phyloP scores from a whole-genome alignment of 139 green algal genomes.

The Closterium sp. region DNA sequence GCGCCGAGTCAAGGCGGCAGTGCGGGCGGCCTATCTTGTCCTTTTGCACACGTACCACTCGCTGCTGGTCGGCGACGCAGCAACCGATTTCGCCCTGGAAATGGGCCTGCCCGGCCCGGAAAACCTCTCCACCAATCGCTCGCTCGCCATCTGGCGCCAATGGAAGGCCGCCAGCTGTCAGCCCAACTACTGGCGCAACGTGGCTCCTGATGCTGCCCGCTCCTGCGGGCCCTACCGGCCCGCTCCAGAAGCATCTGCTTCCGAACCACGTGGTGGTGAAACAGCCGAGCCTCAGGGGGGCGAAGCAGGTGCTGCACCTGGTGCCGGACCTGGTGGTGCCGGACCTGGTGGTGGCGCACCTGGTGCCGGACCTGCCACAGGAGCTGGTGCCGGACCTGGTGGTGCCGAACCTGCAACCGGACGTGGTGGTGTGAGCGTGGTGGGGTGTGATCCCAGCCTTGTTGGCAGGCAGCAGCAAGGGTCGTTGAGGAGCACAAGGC shows the following conservation, averaged over 20 bases:
- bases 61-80: slow-evolving; percentile 64
- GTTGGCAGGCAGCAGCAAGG: too few species aligned
- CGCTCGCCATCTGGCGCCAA: not conserved
- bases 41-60: slow-evolving; percentile 67
- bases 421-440: not conserved
- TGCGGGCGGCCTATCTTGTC: slow-evolving; percentile 59
- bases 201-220: slow-evolving; percentile 54
- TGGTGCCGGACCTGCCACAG: too few species aligned
- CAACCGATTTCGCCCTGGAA: slow-evolving; percentile 62
- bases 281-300: not conserved
- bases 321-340: too few species aligned
- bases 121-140: slow-evolving; percentile 56
- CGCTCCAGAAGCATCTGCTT: not conserved
- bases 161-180: slow-evolving; percentile 62
- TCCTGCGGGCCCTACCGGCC: slow-evolving; percentile 67
- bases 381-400: too few species aligned
- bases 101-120: slow-evolving; percentile 62
- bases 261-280: not conserved
- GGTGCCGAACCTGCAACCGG: not conserved
- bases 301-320: not conserved
- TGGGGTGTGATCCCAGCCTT: too few species aligned
- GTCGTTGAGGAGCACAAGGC: not conserved
- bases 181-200: slow-evolving; percentile 69
- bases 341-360: too few species aligned
- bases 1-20: slow-evolving; percentile 56